A percentile compares a stretch with the other conserved stretches of the same genome.
Conservation (phyloP, 345 rosid genomes). For the Raphanus raphanistrum region DNA sequence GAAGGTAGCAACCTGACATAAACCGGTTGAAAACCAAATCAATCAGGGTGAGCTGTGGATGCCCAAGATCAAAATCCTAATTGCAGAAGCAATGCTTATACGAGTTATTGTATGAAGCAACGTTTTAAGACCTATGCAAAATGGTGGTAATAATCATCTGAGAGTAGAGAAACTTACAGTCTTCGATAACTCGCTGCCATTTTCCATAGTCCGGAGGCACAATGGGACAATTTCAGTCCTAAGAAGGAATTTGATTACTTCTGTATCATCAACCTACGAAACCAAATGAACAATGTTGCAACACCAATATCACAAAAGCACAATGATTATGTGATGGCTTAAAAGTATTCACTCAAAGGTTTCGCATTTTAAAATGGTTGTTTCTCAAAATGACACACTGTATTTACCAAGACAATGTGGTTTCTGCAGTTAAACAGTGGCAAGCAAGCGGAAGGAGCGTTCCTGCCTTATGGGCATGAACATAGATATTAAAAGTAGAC, state of each 20-base stretch:
- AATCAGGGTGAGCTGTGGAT: neutral
- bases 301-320: neutral
- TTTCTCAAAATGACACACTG: slow-evolving; percentile 16
- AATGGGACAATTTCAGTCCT: slow-evolving; percentile 44
- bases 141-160: neutral
- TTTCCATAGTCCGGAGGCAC: slow-evolving; percentile 53
- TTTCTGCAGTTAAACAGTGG: neutral
- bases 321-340: slow-evolving; percentile 4
- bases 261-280: slow-evolving; percentile 48
- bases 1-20: slow-evolving; percentile 87
- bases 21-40: neutral
- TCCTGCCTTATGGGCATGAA: slow-evolving; percentile 15
- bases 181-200: slow-evolving; percentile 48
- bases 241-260: slow-evolving; percentile 47
- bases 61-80: neutral
- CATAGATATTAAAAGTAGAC: neutral
- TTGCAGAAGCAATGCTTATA: slow-evolving; percentile 8
- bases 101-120: neutral
- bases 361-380: slow-evolving; percentile 7
- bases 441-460: slow-evolving; percentile 1
- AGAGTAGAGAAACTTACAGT: slow-evolving; percentile 47
- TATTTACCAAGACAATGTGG: slow-evolving; percentile 13
- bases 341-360: slow-evolving; percentile 19
- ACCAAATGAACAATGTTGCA: slow-evolving; percentile 20
- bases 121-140: slow-evolving; percentile 1